Conservation (phyloP, 176 grass and related monocot species). For the Canna indica region DNA sequence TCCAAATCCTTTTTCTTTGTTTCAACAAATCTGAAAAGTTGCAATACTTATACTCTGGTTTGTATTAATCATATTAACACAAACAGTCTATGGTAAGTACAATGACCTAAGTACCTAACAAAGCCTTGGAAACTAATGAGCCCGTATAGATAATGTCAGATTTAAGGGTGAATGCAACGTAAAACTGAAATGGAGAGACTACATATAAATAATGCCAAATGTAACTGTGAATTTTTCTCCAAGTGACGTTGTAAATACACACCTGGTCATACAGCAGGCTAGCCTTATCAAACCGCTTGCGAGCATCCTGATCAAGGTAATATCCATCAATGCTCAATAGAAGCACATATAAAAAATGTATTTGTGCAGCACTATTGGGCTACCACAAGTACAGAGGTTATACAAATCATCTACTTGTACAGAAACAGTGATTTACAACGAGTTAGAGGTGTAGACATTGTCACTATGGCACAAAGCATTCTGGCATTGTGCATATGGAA, state of each 20-base stretch:
- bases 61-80: too few species aligned
- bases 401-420: too few species aligned
- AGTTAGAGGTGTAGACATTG: not conserved
- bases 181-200: not conserved
- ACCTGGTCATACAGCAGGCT: conserved; percentile 17
- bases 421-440: not conserved
- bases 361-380: not conserved
- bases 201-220: not conserved
- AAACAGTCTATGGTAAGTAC: too few species aligned
- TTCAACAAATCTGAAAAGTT: too few species aligned
- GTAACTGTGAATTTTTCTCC: not conserved
- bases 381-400: not conserved
- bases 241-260: not conserved
- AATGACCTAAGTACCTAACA: too few species aligned
- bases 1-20: too few species aligned
- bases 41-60: too few species aligned
- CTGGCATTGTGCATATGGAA: too few species aligned
- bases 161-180: too few species aligned
- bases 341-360: not conserved
- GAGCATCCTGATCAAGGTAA: conserved; percentile 5
- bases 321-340: not conserved
- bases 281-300: conserved; percentile 11
- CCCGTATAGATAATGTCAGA: too few species aligned
- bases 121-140: too few species aligned
- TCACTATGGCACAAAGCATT: not conserved